These are phyloP conservation scores for Globisporangium uncinulatum DNA, from an alignment of 352 stramenopile species.

Conservation along the genomic window DNA sequence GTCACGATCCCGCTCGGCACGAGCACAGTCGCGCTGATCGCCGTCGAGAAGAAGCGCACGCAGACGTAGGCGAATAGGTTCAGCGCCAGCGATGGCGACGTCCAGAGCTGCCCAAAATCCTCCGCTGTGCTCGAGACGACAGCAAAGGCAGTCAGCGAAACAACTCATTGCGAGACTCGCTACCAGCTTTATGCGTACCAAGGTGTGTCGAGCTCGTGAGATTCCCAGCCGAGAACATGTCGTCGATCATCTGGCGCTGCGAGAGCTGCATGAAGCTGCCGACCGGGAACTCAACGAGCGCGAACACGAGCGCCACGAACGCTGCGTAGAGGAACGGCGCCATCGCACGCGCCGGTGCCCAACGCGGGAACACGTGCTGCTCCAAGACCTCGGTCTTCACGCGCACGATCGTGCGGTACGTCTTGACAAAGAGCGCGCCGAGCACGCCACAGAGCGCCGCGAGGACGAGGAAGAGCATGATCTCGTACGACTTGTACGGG, in stretches of 20 bases:
- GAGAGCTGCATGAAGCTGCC: slow-evolving; percentile 80
- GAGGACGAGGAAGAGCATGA: slow-evolving; percentile 73
- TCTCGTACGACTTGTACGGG: slow-evolving; percentile 71
- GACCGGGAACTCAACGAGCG: slow-evolving; percentile 62
- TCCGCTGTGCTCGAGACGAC: slow-evolving; percentile 15
- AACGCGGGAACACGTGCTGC: slow-evolving; percentile 21
- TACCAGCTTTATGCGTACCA: slow-evolving; percentile 6
- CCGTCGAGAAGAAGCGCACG: slow-evolving; percentile 77
- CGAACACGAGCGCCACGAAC: slow-evolving; percentile 57
- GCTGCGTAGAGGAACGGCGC: slow-evolving; percentile 67
- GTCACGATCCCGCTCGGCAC: slow-evolving; percentile 90
- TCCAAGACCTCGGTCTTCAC: slow-evolving; percentile 39
- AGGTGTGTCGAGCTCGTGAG: slow-evolving; percentile 32
- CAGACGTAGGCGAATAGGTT: slow-evolving; percentile 63
- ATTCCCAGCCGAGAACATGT: slow-evolving; percentile 78
- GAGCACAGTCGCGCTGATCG: slow-evolving; percentile 75
- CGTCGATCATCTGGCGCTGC: slow-evolving; percentile 76
- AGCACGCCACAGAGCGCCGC: slow-evolving; percentile 80
- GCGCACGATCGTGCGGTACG: slow-evolving; percentile 44
- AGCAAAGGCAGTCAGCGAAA: background rate
- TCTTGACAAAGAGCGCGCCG: slow-evolving; percentile 70
- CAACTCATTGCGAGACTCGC: background rate
- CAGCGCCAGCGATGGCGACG: slow-evolving; percentile 48
- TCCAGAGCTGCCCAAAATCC: slow-evolving; percentile 48
- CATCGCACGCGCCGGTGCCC: slow-evolving; percentile 16